phyloP scores from a whole-genome alignment of 768 basidiomycete species.

The Podaxis sp. region DNA sequence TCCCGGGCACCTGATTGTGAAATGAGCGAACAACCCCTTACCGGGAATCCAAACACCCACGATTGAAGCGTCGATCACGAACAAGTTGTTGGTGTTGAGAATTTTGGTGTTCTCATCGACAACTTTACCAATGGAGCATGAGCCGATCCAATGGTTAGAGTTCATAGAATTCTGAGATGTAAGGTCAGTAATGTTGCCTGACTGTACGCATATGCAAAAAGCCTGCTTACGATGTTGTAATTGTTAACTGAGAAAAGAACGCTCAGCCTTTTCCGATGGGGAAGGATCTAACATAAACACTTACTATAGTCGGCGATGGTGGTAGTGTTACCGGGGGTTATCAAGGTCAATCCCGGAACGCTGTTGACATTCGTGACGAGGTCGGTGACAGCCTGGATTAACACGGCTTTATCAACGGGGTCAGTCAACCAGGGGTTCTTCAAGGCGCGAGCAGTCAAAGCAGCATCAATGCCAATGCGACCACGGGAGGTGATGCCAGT shows the following conservation, averaged over 20 bases:
- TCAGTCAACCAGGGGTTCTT: slow-evolving; percentile 60
- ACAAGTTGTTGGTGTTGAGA: slow-evolving; percentile 45
- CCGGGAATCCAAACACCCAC: background rate
- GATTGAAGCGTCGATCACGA: slow-evolving; percentile 49
- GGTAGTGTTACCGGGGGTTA: slow-evolving; percentile 59
- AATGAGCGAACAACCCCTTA: slow-evolving; percentile 31
- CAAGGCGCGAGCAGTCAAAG: slow-evolving; percentile 44
- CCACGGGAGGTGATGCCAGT: slow-evolving; percentile 61
- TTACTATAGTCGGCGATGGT: slow-evolving; percentile 41
- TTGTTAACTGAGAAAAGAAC: slow-evolving; percentile 35
- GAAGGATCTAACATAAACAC: background rate
- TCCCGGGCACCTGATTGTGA: slow-evolving; percentile 39
- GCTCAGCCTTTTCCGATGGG: background rate
- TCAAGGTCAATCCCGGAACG: slow-evolving; percentile 50
- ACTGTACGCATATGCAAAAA: background rate
- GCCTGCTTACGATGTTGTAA: slow-evolving; percentile 28
- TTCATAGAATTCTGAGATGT: slow-evolving; percentile 35
- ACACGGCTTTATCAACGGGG: slow-evolving; percentile 49
- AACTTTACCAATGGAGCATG: slow-evolving; percentile 27
- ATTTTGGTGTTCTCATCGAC: slow-evolving; percentile 63
- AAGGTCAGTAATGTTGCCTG: background rate
- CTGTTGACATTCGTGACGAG: slow-evolving; percentile 38
- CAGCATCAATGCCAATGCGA: slow-evolving; percentile 56
- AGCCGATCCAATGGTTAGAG: slow-evolving; percentile 66
- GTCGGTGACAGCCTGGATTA: slow-evolving; percentile 51